Evolutionary conservation across 352 stramenopile genomes (phyloP), one percentile per base, ranked within the genome.

Genomic region (Pythium phragmiticola): DNA sequence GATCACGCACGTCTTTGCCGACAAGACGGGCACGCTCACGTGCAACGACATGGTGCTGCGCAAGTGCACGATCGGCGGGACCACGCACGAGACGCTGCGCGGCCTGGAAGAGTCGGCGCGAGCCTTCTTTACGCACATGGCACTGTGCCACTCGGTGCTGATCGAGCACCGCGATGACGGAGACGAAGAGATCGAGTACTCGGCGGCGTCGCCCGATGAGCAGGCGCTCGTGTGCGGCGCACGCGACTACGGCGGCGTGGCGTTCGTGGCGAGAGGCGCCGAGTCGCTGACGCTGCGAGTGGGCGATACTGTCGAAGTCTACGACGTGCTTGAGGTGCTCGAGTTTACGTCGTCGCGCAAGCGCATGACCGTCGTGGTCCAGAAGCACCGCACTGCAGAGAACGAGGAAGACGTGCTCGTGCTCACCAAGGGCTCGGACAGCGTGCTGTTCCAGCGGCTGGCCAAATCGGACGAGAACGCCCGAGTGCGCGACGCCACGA

Each of bases 1-100:
- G 56, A 93, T 99, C 57, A 94, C 97, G 46, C 98, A 99, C 72
- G 96, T 99, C 30, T 99, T 99, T 72, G 98, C 84, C 13, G 86
- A 95, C 68, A 95, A 95, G 61, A 95, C 87, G 0, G 86, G 86
- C n/a, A 95, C 87, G 3, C 69, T 95, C 2, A 95, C 87, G 7
- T 93, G 87, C 65, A 95, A 95, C 76, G 88, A 87, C 55, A 95
- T 95, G 87, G 85, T 92, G 55, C 90, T 95, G 54, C 81, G 85
- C 47, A 94, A 92, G 66, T 92, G 83, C 64, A 87, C 75, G 33
- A 84, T 95, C 47, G 73, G 82, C 46, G 85, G 87, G 12, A 57
- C 74, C 11, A 84, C 70, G 42, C 92, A 94, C 58, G 87, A 86
- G 30, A 46, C 36, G 19, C n/a, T 48, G 7, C 2, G 91, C 7